phyloP scores from a whole-genome alignment of 169 alveolate species.

The Cryptosporidium muris region DNA sequence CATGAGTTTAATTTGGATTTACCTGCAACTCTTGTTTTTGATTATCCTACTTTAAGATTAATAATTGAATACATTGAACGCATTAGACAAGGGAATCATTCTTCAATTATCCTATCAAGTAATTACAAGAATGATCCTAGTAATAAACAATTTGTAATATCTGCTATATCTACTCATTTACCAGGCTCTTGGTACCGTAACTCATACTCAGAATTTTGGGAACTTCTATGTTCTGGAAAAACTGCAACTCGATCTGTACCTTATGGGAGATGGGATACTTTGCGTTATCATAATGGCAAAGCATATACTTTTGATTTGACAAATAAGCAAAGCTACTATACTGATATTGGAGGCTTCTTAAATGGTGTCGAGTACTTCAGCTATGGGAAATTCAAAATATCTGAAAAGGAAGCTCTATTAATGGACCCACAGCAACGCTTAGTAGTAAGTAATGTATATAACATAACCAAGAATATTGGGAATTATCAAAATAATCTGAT shows the following conservation, averaged over 20 bases:
- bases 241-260: conserved; percentile 35
- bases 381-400: conserved; percentile 9
- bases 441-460: conserved; percentile 15
- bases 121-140: neutral
- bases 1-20: conserved; percentile 72
- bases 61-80: conserved; percentile 72
- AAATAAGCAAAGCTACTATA: conserved; percentile 38
- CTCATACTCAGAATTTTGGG: conserved; percentile 46
- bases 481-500: conserved; percentile 9
- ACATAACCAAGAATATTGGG: conserved; percentile 4
- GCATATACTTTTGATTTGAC: neutral
- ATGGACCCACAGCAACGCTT: conserved; percentile 73
- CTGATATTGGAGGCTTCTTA: conserved; percentile 46
- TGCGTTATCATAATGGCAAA: conserved; percentile 26
- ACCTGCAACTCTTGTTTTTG: conserved; percentile 75
- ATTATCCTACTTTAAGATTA: conserved; percentile 74
- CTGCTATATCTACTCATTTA: conserved; percentile 42
- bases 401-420: conserved; percentile 20
- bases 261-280: conserved; percentile 64
- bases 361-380: conserved; percentile 52
- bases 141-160: conserved; percentile 14
- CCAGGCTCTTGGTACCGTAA: conserved; percentile 31
- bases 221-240: neutral
- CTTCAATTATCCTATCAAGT: neutral
- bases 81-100: conserved; percentile 5